Base-by-base conservation (phyloP, 768 basidiomycete genomes). In the Asterophora lycoperdoides region DNA sequence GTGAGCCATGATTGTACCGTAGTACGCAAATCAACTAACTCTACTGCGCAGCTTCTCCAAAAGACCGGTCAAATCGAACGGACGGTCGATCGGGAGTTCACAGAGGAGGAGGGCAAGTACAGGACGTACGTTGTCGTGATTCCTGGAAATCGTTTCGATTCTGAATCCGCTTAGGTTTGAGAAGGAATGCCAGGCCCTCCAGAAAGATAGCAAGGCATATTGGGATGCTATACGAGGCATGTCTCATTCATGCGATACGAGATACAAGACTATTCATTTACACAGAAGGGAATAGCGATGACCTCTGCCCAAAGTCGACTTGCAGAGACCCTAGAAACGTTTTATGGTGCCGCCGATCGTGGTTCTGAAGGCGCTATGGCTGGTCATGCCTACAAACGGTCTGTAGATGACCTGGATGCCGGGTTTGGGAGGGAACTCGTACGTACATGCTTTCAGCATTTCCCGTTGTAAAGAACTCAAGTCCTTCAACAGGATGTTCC, bases 41-140 rank as follows among this genome's bases (percentile, higher is more conserved):
- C 43, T 33, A 47, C 55, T 35, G 47, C 26, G 36, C 62, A 93
- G 89, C 78, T 98, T 59, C 78, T 95, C 65, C 94, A 97, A 76
- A 97, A 97, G 81, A 95, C 94, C 1, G 95, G 95, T 48, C 94
- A 97, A 69, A 92, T 98, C 51, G 95, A 98, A 64, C 78, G 93
- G 23, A 98, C 95, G 0, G 81, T 96, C 19, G 95, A 98, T 68
- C 74, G 89, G 42, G 93, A 98, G 61, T 98, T 96, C 60, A 76
- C 85, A 11, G 86, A 93, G 49, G 94, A 96, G 67, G 92, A 96
- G 65, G 80, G 84, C 41, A 89, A 93, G 64, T 97, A 83, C 74
- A 81, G 83, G 72, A 79, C 79, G 94, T 96, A 65, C 65, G 91
- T 72, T 36, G 23, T 32, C 55, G 30, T 7, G 19, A 34, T 39